phyloP scores from a whole-genome alignment of 2,329 filamentous ascomycete genomes.

The Magnaporthiopsis poae region DNA sequence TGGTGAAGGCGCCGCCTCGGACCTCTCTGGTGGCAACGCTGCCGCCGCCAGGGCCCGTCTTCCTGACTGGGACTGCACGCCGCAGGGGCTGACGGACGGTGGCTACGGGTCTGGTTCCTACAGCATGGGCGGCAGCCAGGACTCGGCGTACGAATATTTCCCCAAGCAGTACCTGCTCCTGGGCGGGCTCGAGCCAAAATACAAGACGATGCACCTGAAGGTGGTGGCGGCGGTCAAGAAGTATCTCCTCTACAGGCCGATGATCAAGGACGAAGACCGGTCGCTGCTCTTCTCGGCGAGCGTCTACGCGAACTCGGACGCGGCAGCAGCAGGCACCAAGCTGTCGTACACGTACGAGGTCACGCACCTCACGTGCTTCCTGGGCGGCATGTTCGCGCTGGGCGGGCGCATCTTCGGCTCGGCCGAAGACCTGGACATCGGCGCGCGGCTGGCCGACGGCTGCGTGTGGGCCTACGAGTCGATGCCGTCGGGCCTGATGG shows the following conservation, averaged over 20 bases:
- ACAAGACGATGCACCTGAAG: conserved; percentile 61
- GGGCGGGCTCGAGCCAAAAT: conserved; percentile 63
- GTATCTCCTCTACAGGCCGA: conserved; percentile 67
- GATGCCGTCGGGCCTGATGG: conserved; percentile 55
- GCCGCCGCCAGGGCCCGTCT: conserved; percentile 18
- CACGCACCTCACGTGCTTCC: conserved; percentile 56
- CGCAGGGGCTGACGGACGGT: conserved; percentile 47
- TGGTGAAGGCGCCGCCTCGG: neutral
- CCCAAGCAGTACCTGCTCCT: conserved; percentile 66
- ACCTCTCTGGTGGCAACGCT: conserved; percentile 9
- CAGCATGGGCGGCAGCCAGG: conserved; percentile 55
- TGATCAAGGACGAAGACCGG: conserved; percentile 53
- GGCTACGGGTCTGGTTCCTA: conserved; percentile 37
- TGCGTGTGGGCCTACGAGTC: conserved; percentile 61
- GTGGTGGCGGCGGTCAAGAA: conserved; percentile 59
- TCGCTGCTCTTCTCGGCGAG: conserved; percentile 68
- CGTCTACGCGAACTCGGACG: conserved; percentile 25
- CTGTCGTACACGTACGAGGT: conserved; percentile 47
- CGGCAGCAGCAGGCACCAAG: conserved; percentile 20
- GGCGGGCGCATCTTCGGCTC: conserved; percentile 52
- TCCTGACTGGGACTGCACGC: conserved; percentile 40
- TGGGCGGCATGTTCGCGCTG: conserved; percentile 61
- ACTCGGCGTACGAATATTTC: conserved; percentile 65
- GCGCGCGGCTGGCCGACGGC: conserved; percentile 53
- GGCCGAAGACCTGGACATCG: conserved; percentile 52